Evolutionary conservation across 2,329 filamentous ascomycete genomes (phyloP), one percentile per base, ranked within the genome.

Genomic region (Calonectria fujianensis): DNA sequence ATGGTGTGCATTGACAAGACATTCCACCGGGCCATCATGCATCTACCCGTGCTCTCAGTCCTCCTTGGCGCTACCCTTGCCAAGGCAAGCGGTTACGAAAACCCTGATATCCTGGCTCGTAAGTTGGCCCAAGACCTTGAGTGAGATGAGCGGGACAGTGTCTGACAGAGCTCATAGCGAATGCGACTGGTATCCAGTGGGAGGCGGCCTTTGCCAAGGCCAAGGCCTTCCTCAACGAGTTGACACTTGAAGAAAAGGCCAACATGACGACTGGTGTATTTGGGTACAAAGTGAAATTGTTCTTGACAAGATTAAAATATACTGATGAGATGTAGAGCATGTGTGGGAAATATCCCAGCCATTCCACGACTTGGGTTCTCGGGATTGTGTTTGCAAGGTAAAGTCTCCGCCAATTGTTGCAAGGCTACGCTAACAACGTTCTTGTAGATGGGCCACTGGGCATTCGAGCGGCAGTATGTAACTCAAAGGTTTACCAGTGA

Each of bases 241-340:
- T 68, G 14, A 68, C 65, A 24, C 48, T 68, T 11, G 65, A 68
- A 27, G 65, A 68, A 31, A 68, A 68, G 50, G 65, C 65, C 37
- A 68, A 52, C 35, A 39, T 57, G 1, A 68, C 50, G 0, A 41
- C 65, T 45, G 50, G 31, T 29, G 35, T 31, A n/a, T 68, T 41
- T 2, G 48, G 61, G 61, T 64, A 64, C 24, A 8, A 2, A 6
- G 7, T 20, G 9, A 16, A 16, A 45, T 4, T 20, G 29, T 41
- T 9, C 3, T 9, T 27, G 7, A 16, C 2, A 35, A 10, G 32
- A n/a, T 8, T 24, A 10, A 3, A 3, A 2, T 5, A 45, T 39
- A 27, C 51, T 52, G 39, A 68, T 24, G 5, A 13, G 3, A 24
- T 31, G 4, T 5, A 61, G 35, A 41, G 50, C 65, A 4, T 68